Evolutionary conservation across 805 yeast species (phyloP), one percentile per base, ranked within the genome.

Genomic region (Candida easanensis): DNA sequence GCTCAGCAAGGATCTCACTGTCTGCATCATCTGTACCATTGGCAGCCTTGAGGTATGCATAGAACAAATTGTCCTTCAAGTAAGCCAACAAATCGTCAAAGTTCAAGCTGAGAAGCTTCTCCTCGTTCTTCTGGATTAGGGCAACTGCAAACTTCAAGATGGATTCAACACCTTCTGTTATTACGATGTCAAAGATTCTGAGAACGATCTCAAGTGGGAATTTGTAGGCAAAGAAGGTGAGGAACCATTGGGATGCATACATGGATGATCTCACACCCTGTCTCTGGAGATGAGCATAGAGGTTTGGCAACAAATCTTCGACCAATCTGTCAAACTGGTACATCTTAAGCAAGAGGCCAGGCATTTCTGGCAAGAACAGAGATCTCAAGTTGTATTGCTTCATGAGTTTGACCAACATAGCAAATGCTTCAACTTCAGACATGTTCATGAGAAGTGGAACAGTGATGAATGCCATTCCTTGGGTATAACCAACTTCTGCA

Each of bases 241-340:
- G 73, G 58, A 93, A 91, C 99, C 99, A 93, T 64, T 93, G 98
- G 2, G 96, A 82, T 0, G 97, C 98, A 69, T 88, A 93, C 98
- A 91, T 91, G 18, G 95, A 84, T 3, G 96, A 85, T 48, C 83
- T 77, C 19, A 93, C 80, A 5, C 97, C 97, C 63, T 91, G 95
- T 49, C 89, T 80, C 21, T 75, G 72, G 53, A 93, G 68, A 68
- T 93, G 98, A 36, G 77, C 75, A 60, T 79, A 79, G 37, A 93
- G 70, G 6, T 70, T 69, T 0, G 98, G 98, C 17, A 81, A 68
- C 35, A 71, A 64, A 50, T 82, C 91, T 61, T 90, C 97, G 28
- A 93, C 58, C 39, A 91, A 63, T 43, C 97, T 74, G 61, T 93
- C 98, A 64, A 89, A 90, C 59, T 93, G 96, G 62, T 91, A 90